Conservation (phyloP, 2,329 filamentous ascomycete species). For the Trichoderma sp. region DNA sequence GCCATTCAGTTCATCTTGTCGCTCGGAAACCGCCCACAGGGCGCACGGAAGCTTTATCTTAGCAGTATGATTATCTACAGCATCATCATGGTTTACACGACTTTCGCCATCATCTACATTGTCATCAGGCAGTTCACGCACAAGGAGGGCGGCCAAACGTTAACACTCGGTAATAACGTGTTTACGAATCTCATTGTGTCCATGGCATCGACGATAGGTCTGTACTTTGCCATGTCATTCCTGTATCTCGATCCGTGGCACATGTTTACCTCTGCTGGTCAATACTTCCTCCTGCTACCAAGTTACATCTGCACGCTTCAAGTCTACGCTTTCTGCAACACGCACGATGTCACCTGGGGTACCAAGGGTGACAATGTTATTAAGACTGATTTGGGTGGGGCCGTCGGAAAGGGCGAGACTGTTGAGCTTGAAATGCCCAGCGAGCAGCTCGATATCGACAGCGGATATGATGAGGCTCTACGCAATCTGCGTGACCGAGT, state of each 20-base stretch:
- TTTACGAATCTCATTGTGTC: slow-evolving; percentile 95
- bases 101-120: slow-evolving; percentile 86
- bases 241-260: slow-evolving; percentile 98
- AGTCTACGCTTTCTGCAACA: slow-evolving; percentile 99
- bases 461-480: slow-evolving; percentile 93
- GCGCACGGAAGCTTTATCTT: slow-evolving; percentile 87
- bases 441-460: slow-evolving; percentile 97
- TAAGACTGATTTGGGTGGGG: slow-evolving; percentile 87
- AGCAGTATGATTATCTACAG: slow-evolving; percentile 85
- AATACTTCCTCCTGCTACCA: slow-evolving; percentile 92
- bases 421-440: slow-evolving; percentile 97
- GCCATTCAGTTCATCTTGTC: slow-evolving; percentile 94
- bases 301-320: slow-evolving; percentile 96
- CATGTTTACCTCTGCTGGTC: slow-evolving; percentile 88
- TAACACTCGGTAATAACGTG: slow-evolving; percentile 77
- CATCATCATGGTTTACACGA: slow-evolving; percentile 94
- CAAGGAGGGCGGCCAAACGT: slow-evolving; percentile 43
- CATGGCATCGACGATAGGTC: slow-evolving; percentile 81
- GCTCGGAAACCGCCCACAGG: slow-evolving; percentile 94
- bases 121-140: slow-evolving; percentile 76
- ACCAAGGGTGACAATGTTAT: slow-evolving; percentile 98
- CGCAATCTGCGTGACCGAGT: slow-evolving; percentile 92
- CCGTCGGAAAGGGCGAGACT: slow-evolving; percentile 73
- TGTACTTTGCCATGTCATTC: slow-evolving; percentile 97
- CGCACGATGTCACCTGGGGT: slow-evolving; percentile 97